Evolutionary conservation across 305 asterid species (phyloP), one percentile per base, ranked within the genome.

Genomic region (Ajuga reptans): DNA sequence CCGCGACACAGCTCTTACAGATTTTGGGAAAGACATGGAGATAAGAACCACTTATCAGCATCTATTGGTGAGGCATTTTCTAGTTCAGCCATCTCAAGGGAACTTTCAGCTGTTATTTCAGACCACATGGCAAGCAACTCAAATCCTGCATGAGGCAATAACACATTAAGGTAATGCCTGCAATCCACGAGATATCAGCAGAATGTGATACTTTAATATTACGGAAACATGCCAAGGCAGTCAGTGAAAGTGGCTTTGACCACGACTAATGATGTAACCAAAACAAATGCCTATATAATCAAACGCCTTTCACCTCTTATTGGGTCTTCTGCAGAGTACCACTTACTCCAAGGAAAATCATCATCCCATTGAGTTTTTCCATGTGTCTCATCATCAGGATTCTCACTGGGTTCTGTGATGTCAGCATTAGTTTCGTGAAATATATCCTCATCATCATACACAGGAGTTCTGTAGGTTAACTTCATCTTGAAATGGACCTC

Each of bases 261-360:
- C 52, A 15, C 51, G 49, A 64, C 18, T 9, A 33, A 36, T 42
- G 52, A 37, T 24, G 52, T 47, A 57, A 67, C 49, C 18, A 34
- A 50, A 57, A 36, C 57, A 50, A 42, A 41, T 21, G 34, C 5
- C 29, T 17, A 9, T 61, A 59, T 43, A 53, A 68, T 74, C 64
- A 76, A 62, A 63, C 78, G 59, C 34, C 62, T 16, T 65, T 79
- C 73, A 86, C 97, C 97, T 83, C 78, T 91, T 66, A 89, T 78
- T 53, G 95, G 97, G 79, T 89, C 96, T 78, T 91, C 97, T 21
- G 93, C 95, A 55, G 95, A 77, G 75, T 87, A 91, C 97, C 97
- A 91, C 83, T 91, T 90, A 80, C 95, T 89, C 96, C 97, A 91
- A 78, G 96, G 92, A 77, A 87, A 87, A 77, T 79, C 84, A 70